Percentiles rank a stretch among this genome's conserved stretches.
phyloP scores from a whole-genome alignment of 2,329 filamentous ascomycete species.

The Drechslera avenae region DNA sequence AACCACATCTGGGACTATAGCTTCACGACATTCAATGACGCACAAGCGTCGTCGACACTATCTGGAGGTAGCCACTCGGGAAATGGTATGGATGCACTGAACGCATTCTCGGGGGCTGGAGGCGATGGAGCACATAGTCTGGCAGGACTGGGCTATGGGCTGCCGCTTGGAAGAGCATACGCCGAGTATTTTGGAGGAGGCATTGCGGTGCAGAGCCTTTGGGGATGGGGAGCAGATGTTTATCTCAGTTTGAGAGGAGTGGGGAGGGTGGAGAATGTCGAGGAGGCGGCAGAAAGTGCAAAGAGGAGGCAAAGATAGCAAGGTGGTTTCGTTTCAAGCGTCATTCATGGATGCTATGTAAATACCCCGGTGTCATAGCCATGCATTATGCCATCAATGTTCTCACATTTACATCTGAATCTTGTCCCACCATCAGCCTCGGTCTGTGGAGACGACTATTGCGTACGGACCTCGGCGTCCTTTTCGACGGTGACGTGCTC shows the following conservation, averaged over 20 bases:
- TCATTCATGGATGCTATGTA: conserved; percentile 11
- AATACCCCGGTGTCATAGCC: conserved; percentile 6
- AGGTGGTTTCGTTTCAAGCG: not conserved
- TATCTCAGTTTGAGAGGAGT: conserved; percentile 67
- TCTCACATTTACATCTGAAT: conserved; percentile 7
- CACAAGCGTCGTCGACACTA: conserved; percentile 56
- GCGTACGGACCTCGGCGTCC: conserved; percentile 72
- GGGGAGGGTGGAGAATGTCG: conserved; percentile 49
- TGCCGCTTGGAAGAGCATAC: conserved; percentile 89
- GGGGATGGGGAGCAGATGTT: conserved; percentile 84
- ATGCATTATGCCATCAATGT: conserved; percentile 1
- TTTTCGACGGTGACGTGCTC: conserved; percentile 79
- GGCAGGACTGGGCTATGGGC: conserved; percentile 88
- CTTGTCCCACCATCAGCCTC: conserved; percentile 7
- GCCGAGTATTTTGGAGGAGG: conserved; percentile 98
- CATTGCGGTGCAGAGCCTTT: conserved; percentile 91
- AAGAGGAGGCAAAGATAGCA: conserved; percentile 1
- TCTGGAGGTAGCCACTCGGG: conserved; percentile 43
- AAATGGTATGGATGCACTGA: conserved; percentile 67
- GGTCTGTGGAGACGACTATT: conserved; percentile 58
- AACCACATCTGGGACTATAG: conserved; percentile 95
- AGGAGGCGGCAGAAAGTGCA: conserved; percentile 4
- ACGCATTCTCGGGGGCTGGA: conserved; percentile 73
- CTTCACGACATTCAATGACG: conserved; percentile 90
- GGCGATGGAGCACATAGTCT: conserved; percentile 77